phyloP scores from a whole-genome alignment of 371 early-diverging fungal species.

The Mucor indicus region DNA sequence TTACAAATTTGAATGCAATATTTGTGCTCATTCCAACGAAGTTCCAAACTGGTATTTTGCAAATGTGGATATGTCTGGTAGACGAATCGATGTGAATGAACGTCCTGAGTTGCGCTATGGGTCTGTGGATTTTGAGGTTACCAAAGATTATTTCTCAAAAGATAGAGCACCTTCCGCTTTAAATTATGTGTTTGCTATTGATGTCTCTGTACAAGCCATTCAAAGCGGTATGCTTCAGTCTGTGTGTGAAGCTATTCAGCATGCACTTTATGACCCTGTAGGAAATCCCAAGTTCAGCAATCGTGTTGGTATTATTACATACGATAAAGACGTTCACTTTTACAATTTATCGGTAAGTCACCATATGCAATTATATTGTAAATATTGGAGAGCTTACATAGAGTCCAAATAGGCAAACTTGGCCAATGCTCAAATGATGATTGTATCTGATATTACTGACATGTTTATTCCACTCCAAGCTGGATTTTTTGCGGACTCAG shows the following conservation, averaged over 20 bases:
- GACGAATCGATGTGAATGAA: conserved; percentile 82
- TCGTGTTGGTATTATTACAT: conserved; percentile 87
- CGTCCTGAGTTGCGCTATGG: conserved; percentile 92
- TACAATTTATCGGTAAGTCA: conserved; percentile 81
- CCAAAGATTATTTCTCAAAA: conserved; percentile 63
- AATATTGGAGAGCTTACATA: too few relatives aligned
- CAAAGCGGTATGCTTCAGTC: conserved; percentile 78
- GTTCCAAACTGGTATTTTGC: conserved; percentile 91
- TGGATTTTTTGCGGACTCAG: conserved; percentile 88
- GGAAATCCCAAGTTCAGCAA: conserved; percentile 24
- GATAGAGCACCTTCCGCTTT: conserved; percentile 68
- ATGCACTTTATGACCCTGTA: conserved; percentile 64
- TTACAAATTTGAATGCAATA: conserved; percentile 85
- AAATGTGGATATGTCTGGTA: conserved; percentile 92
- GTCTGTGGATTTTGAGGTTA: conserved; percentile 89
- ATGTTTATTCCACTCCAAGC: conserved; percentile 91
- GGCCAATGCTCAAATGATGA: conserved; percentile 93
- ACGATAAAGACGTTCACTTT: conserved; percentile 88
- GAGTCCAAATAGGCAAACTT: conserved; percentile 58
- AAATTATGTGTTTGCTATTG: conserved; percentile 90
- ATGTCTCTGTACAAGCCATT: conserved; percentile 86
- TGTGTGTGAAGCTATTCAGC: conserved; percentile 69
- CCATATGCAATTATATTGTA: too few relatives aligned
- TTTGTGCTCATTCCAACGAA: conserved; percentile 86
- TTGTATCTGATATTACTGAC: conserved; percentile 91